phyloP scores from a whole-genome alignment of 495 filamentous ascomycete species.

The Lophiostoma macrostomum region DNA sequence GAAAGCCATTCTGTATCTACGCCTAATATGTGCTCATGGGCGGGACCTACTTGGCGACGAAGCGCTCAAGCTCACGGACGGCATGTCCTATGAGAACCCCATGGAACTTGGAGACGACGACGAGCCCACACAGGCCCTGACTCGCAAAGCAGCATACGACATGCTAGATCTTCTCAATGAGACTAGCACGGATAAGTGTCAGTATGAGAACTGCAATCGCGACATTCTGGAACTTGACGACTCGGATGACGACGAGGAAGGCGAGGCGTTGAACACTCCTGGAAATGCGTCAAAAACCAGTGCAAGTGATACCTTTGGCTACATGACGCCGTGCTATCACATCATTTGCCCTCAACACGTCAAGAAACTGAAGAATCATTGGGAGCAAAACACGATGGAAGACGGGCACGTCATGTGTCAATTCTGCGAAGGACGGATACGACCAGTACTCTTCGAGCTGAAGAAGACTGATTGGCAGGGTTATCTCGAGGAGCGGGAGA shows the following conservation, averaged over 20 bases:
- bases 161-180: conserved; percentile 79
- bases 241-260: conserved; percentile 13
- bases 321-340: conserved; percentile 81
- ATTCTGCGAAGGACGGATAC: conserved; percentile 61
- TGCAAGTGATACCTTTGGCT: conserved; percentile 67
- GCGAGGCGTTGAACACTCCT: no score
- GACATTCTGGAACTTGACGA: conserved; percentile 48
- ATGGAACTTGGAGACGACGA: conserved; percentile 82
- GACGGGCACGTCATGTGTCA: conserved; percentile 55
- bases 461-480: conserved; percentile 61
- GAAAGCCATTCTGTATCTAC: conserved; percentile 83
- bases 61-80: conserved; percentile 73
- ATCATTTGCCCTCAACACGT: conserved; percentile 75
- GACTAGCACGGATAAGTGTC: conserved; percentile 66
- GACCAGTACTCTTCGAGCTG: conserved; percentile 60
- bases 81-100: conserved; percentile 72
- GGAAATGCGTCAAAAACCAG: no score
- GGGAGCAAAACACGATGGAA: conserved; percentile 30
- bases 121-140: conserved; percentile 51
- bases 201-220: conserved; percentile 60
- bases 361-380: conserved; percentile 43
- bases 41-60: conserved; percentile 80
- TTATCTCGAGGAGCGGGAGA: conserved; percentile 52
- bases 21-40: conserved; percentile 87
- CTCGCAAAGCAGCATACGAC: conserved; percentile 70